Evolutionary conservation across 345 rosid genomes (phyloP).

Genomic region (Rhizophora mangle): DNA sequence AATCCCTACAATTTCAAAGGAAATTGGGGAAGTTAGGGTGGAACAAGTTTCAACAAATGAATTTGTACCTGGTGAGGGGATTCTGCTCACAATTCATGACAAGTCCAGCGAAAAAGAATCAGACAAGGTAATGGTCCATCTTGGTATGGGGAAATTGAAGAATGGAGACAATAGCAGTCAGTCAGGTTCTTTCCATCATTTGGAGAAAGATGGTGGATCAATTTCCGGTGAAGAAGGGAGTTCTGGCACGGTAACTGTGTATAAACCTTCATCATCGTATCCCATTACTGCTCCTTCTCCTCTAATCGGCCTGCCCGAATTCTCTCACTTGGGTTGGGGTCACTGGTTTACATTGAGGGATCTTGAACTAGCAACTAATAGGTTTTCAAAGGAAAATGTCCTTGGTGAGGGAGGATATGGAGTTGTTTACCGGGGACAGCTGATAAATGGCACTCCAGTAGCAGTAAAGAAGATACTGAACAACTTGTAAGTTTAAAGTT

Average conservation of each 20-base stretch:
- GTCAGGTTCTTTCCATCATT: conserved; percentile 60
- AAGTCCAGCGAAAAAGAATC: conserved; percentile 67
- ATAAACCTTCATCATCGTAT: conserved; percentile 68
- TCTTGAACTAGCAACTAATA: conserved; percentile 70
- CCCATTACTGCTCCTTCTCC: conserved; percentile 77
- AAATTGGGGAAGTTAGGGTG: conserved; percentile 87
- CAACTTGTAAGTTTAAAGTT: conserved; percentile 52
- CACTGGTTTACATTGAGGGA: conserved; percentile 87
- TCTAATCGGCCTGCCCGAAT: conserved; percentile 64
- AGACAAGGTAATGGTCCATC: conserved; percentile 74
- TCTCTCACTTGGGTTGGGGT: conserved; percentile 85
- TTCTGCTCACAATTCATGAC: conserved; percentile 73
- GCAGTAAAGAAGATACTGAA: conserved; percentile 78
- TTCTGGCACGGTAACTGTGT: conserved; percentile 42
- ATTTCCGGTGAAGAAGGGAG: conserved; percentile 78
- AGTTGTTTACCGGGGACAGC: conserved; percentile 62
- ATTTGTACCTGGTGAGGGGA: conserved; percentile 68
- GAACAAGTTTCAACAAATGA: conserved; percentile 68
- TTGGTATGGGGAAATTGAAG: conserved; percentile 62
- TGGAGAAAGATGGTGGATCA: conserved; percentile 64
- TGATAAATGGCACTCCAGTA: conserved; percentile 70
- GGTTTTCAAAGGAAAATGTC: conserved; percentile 70
- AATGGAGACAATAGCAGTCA: conserved; percentile 58
- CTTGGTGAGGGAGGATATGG: conserved; percentile 88
- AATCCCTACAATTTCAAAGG: conserved; percentile 83